Conservation (phyloP, 805 yeast species). For the Kodamaea jinghongensis region DNA sequence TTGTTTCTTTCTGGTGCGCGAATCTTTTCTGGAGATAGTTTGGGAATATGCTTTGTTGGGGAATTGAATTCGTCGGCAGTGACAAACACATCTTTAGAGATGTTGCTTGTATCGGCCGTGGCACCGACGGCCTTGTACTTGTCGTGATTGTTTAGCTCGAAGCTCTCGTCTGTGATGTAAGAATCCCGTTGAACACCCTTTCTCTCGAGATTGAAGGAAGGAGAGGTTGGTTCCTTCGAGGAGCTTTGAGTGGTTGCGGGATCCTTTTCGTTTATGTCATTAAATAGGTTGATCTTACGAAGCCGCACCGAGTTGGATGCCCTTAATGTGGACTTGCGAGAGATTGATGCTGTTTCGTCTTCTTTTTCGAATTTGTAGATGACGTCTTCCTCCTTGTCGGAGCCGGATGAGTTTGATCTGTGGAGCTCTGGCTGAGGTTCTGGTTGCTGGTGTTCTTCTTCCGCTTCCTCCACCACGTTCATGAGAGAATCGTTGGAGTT, state of each 20-base stretch:
- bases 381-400: conserved; percentile 19
- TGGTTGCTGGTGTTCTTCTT: conserved; percentile 18
- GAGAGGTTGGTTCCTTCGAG: conserved; percentile 11
- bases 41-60: conserved; percentile 6
- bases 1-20: neutral
- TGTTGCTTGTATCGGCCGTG: conserved; percentile 10
- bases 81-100: conserved; percentile 21
- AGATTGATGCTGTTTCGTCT: conserved; percentile 27
- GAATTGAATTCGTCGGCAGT: conserved; percentile 21
- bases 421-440: conserved; percentile 3
- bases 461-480: conserved; percentile 37
- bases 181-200: conserved; percentile 9
- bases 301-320: conserved; percentile 41
- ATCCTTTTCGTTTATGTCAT: conserved; percentile 13
- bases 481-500: conserved; percentile 31
- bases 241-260: conserved; percentile 2
- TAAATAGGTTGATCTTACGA: conserved; percentile 39
- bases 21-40: neutral
- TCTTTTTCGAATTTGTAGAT: conserved; percentile 28
- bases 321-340: conserved; percentile 40
- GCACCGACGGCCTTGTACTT: conserved; percentile 20
- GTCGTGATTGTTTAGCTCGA: conserved; percentile 11
- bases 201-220: conserved; percentile 18
- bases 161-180: conserved; percentile 9
- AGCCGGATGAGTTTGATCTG: conserved; percentile 7